Evolutionary conservation across 2,329 filamentous ascomycete genomes (phyloP), one percentile per base, ranked within the genome.

Genomic region (Microascus cirrosus): DNA sequence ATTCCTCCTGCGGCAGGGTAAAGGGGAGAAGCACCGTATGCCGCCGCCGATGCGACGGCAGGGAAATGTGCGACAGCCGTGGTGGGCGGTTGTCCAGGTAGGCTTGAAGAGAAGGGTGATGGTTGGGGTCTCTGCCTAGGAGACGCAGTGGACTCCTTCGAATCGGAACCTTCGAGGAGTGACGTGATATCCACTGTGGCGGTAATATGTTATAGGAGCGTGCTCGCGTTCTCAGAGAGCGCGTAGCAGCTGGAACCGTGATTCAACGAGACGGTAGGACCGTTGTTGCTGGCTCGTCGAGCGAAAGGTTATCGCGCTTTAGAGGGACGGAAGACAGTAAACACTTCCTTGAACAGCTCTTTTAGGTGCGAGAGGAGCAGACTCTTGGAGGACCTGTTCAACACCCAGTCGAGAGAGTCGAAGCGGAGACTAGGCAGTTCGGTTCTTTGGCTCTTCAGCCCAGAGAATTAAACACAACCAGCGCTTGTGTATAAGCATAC

Each of bases 141-240:
- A 66, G 77, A 75, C 61, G 73, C 72, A 65, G 78, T 78, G 71
- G 85, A 85, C 80, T 88, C 85, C 81, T 84, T 77, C 74, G 86
- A 85, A 80, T 84, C 84, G 70, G 84, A 77, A 70, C 80, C 81
- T 80, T 92, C 89, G 74, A 96, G 82, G 64, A 96, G 83, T 65
- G 87, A 86, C 74, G 89, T 84, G 87, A 96, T 95, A 92, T 96
- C 91, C 91, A 96, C 86, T 82, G 80, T 92, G 84, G 78, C 83
- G 81, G 79, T 79, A 69, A 11, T 50, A 22, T 24, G 12, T 22
- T 50, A 13, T 22, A 11, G 20, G 22, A 50, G 42, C 18, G 15
- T 22, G 42, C 42, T 20, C 42, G 42, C 42, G 42, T 10, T 22
- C 42, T 10, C 42, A 10, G 20, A 48, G 45, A 50, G 45, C 11